Evolutionary conservation across 83 land plant genomes (phyloP), one percentile per base, ranked within the genome.

Genomic region (Picea engelmannii): DNA sequence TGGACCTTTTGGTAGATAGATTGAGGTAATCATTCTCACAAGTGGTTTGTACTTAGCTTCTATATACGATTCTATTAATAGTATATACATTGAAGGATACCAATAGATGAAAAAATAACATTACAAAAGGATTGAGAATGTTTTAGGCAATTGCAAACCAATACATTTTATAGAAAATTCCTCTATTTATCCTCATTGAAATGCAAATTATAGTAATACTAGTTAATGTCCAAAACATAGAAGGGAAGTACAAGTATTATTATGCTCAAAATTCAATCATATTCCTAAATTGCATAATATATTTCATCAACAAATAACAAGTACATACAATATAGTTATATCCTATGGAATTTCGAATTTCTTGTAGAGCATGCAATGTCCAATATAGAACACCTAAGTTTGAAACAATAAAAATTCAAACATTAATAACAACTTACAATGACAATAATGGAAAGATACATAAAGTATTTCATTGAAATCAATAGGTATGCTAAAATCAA

Each of bases 381-480:
- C 99, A 97, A 62, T 95, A 90, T n/a, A 95, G 85, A 21, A 97
- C 93, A 25, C 99, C 98, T n/a, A 97, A 83, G 76, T 92, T 96
- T 95, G 82, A 61, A 84, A 74, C 13, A 66, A 61, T 18, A 55
- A 11, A 25, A 18, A 52, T 15, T 17, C 62, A 49, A 6, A 40
- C 17, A n/a, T 70, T 21, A 70, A 38, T 70, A 15, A n/a, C 10
- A 20, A 64, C 24, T 64, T 10, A 64, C 10, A 21, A 7, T 64
- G 16, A 16, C 70, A 23, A 23, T 13, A 65, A 25, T 1, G 1
- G 0, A 64, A 23, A 64, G 27, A 64, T 52, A 52, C 10, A 52
- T 11, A 13, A 11, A 52, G 58, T 52, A 52, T 52, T 2, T 35
- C 38, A 2, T 35, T 2, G 38, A 35, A 35, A 35, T 35, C 38